Evolutionary conservation across 768 basidiomycete species (phyloP), one percentile per base, ranked within the genome.

Genomic region (Piloderma croceum): DNA sequence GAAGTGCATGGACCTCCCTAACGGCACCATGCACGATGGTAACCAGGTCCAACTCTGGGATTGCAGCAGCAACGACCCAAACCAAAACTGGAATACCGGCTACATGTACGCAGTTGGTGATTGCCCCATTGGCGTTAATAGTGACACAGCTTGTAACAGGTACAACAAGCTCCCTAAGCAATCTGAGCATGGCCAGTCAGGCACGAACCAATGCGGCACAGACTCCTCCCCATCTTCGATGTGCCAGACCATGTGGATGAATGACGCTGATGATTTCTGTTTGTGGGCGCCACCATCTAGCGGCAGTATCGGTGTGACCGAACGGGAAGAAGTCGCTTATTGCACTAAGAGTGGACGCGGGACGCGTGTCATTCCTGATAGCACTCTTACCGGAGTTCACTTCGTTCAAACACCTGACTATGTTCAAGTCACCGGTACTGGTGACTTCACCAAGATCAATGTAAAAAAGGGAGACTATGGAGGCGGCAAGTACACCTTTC

Each of bases 301-400:
- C 46, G 72, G 72, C 12, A 63, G 67, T 18, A 80, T 90, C 41
- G 83, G 77, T 25, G 74, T 83, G 40, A 78, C 76, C 0, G 89
- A 91, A 54, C 74, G 71, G 24, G 60, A 73, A 37, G 77, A 74
- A 42, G 82, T 90, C 2, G 75, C 84, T 1, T 90, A 76, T 71
- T 93, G 86, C 68, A 79, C 79, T 23, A 79, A 83, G 56, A 69
- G 71, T 19, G 81, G 81, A 7, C 74, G 76, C 25, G 89, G 88
- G 7, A 73, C 84, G 1, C 83, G 89, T 36, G 60, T 77, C 41
- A 88, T 90, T 23, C 84, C 83, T 29, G 59, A 68, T 1, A 83
- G 81, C 17, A 68, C 82, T 7, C 63, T 90, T 31, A 61, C 64
- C 18, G 84, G 83, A 39, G 76, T 84, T 1, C 86, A 89, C 59